Base-by-base conservation (phyloP, 2,329 filamentous ascomycete species). In the Polytolypa hystricis region DNA sequence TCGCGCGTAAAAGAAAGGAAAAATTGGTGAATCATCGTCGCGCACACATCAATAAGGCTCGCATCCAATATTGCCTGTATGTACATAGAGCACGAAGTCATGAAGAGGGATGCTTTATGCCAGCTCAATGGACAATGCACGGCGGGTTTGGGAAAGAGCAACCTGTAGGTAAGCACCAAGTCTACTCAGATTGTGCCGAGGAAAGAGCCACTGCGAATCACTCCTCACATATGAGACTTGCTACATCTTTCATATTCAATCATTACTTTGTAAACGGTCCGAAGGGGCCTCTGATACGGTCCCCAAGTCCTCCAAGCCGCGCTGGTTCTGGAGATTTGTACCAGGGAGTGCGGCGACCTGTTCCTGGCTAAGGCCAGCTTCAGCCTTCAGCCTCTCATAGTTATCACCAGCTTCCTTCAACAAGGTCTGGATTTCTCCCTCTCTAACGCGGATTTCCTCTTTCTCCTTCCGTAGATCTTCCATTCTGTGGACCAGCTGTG, bases 361-460 rank as follows among this genome's bases (percentile, higher is more conserved):
- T 3, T 43, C 50, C 5, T 38, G 25, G 21, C 45, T 47, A 23
- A 54, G 39, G 2, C 56, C 61, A 12, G 58, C 60, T 43, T 66
- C 62, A 12, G 52, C 60, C 38, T 70, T 70, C 39, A 80, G 51
- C 37, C 66, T 69, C 48, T 79, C 70, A 53, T 81, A 84, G 44
- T 74, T 71, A 42, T 83, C 77, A 0, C 84, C 86, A 0, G 85
- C 84, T 55, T 91, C 80, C 53, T 85, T 80, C 35, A 96, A 64
- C 37, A 93, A 63, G 14, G 71, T 70, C 58, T 95, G 87, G 0
- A 95, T 81, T 56, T 91, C 83, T 4, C 67, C 71, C 58, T 94
- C 83, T 40, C 85, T 70, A 43, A 71, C 67, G 4, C 71, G 60
- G 28, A 94, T 74, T 19, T 81, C 73, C 3, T 67, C 63, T 51